phyloP scores from a whole-genome alignment of 2,329 filamentous ascomycete species.

The Teratosphaeria pseudoeucalypti region DNA sequence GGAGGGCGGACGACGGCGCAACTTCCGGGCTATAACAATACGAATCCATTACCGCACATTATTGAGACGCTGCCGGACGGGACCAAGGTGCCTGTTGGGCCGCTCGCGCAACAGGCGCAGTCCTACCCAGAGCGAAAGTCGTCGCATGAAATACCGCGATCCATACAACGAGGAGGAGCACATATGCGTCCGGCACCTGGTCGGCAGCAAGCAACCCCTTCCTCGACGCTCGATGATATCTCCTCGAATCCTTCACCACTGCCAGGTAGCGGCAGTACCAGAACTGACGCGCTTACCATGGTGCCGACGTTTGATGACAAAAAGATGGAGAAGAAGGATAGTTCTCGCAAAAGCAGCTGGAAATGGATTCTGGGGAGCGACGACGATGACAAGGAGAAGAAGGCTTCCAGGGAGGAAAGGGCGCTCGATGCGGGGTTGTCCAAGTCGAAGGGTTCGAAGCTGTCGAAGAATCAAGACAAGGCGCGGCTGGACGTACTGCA shows the following conservation, averaged over 20 bases:
- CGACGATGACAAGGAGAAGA: conserved; percentile 59
- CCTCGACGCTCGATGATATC: conserved; percentile 51
- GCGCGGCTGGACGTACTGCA: conserved; percentile 79
- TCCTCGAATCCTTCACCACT: conserved; percentile 56
- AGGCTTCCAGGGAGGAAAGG: conserved; percentile 31
- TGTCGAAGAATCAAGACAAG: conserved; percentile 57
- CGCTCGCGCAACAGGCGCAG: conserved; percentile 14
- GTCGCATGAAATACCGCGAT: conserved; percentile 24
- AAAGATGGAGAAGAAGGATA: conserved; percentile 57
- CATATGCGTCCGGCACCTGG: conserved; percentile 27
- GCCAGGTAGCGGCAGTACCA: conserved; percentile 53
- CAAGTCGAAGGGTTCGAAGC: conserved; percentile 38
- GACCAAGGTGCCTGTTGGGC: conserved; percentile 19
- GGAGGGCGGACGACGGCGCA: conserved; percentile 44
- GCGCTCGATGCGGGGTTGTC: conserved; percentile 25
- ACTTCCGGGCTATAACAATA: conserved; percentile 36
- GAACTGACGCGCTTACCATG: conserved; percentile 69
- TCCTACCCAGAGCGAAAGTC: conserved; percentile 42
- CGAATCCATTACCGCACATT: conserved; percentile 45
- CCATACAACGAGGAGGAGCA: conserved; percentile 24
- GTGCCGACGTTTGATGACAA: conserved; percentile 70
- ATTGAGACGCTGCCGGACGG: conserved; percentile 47
- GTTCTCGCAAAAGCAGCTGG: conserved; percentile 67
- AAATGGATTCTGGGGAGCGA: conserved; percentile 63
- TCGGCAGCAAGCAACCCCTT: conserved; percentile 20